phyloP scores from a whole-genome alignment of 139 green algal genomes.

The Volvox africanus region DNA sequence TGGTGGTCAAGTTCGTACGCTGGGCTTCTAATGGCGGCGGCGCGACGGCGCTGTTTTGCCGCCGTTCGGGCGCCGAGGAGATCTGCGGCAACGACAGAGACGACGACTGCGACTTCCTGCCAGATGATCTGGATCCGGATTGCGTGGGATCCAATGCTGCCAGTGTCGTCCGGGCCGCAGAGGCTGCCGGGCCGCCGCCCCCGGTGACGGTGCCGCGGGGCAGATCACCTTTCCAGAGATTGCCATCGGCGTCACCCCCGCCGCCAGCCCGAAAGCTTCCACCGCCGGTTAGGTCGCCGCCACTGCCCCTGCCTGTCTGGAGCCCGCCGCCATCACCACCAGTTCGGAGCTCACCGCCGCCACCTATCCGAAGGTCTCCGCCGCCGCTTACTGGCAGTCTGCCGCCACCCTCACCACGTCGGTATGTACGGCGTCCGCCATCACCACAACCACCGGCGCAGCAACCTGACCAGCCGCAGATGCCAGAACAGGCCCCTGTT shows the following conservation, averaged over 20 bases:
- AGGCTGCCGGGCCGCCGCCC: no score
- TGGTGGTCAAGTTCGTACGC: not conserved
- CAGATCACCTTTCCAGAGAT: not conserved
- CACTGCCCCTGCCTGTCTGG: not conserved
- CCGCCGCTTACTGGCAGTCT: not conserved
- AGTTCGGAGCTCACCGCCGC: not conserved
- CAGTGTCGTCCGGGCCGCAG: no score
- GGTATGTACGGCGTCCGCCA: no score
- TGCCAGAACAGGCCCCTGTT: no score
- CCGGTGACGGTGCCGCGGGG: not conserved
- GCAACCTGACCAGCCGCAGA: no score
- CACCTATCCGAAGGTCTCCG: not conserved
- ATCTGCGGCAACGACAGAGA: constrained; percentile 10
- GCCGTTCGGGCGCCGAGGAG: not conserved
- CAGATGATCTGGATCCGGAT: not conserved
- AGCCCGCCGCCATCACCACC: not conserved
- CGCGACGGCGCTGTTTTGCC: not conserved
- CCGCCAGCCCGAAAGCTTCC: not conserved
- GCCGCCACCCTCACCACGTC: not conserved
- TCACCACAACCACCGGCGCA: no score
- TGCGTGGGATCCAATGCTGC: not conserved
- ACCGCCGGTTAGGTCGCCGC: not conserved
- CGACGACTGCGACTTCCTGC: constrained; percentile 35
- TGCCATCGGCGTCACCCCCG: not conserved
- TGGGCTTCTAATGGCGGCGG: not conserved